Base-by-base conservation (phyloP, 2,329 filamentous ascomycete genomes). In the Fusarium protoensiforme region DNA sequence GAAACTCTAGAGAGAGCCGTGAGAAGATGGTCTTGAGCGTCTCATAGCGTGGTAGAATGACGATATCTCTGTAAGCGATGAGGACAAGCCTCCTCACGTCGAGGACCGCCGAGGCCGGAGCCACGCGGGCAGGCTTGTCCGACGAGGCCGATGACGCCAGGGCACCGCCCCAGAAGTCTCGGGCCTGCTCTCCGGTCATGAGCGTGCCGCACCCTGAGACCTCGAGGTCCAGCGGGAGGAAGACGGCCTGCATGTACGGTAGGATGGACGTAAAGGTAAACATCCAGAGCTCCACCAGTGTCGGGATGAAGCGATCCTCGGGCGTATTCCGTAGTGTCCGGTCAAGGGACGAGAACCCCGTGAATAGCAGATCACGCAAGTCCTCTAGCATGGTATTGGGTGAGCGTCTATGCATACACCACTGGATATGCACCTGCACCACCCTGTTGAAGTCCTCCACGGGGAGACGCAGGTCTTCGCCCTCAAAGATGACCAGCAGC, bases 241-340 rank as follows among this genome's bases (percentile, higher is more conserved):
- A 98, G 1, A 98, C 95, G 1, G 96, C 95, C 84, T 98, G 96
- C 77, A 99, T 92, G 79, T 98, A 98, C 0, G 96, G 96, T 7
- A 98, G 84, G 39, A 98, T 94, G 8, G 90, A 93, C 4, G 94
- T 96, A 78, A 98, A 98, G 0, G 96, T 95, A 54, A 96, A 92
- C 67, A 97, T 90, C 96, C 96, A 99, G 79, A 98, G 91, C 80
- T 98, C 94, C 3, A 98, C 96, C 1, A 99, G 87, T 64, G 94
- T 91, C 0, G 94, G 94, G 24, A 98, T 94, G n/a, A 98, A 89
- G 36, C 92, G 90, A 69, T 98, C 95, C 78, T 98, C 96, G 0
- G 94, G 88, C 1, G 94, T 91, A 53, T 90, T 90, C 58, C 92
- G 90, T 20, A 98, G 85, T 0, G 94, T 95, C 73, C 95, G 93